phyloP scores from a whole-genome alignment of 148 eudicot genomes.

The Chenopodium album region DNA sequence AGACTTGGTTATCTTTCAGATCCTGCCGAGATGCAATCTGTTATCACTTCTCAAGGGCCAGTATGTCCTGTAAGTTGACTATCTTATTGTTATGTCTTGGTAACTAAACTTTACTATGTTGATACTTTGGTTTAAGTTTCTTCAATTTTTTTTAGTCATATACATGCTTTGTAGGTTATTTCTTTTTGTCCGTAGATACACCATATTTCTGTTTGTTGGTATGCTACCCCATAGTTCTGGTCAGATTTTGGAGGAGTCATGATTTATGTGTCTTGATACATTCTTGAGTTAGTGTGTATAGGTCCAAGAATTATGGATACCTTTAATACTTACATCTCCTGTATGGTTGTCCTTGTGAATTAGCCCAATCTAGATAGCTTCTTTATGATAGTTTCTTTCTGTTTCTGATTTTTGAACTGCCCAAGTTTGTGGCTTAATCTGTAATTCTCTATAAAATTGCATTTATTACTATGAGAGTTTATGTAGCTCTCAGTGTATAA shows the following conservation, averaged over 20 bases:
- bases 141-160: background rate
- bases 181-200: background rate
- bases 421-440: background rate
- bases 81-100: slow-evolving; percentile 7
- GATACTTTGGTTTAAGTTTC: background rate
- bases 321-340: background rate
- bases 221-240: background rate
- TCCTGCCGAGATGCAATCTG: slow-evolving; percentile 93
- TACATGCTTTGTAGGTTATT: background rate
- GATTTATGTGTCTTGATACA: background rate
- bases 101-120: background rate
- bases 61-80: slow-evolving; percentile 70
- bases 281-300: background rate
- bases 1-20: slow-evolving; percentile 95
- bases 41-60: slow-evolving; percentile 94
- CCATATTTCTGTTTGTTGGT: background rate
- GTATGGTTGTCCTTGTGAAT: background rate
- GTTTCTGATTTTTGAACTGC: background rate
- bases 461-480: background rate
- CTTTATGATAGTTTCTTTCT: background rate
- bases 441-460: background rate
- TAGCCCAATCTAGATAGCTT: background rate
- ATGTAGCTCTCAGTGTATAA: background rate
- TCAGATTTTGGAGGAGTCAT: background rate
- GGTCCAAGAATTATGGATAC: background rate